phyloP scores from a whole-genome alignment of 2,329 filamentous ascomycete species.

The Helotiales sp. region DNA sequence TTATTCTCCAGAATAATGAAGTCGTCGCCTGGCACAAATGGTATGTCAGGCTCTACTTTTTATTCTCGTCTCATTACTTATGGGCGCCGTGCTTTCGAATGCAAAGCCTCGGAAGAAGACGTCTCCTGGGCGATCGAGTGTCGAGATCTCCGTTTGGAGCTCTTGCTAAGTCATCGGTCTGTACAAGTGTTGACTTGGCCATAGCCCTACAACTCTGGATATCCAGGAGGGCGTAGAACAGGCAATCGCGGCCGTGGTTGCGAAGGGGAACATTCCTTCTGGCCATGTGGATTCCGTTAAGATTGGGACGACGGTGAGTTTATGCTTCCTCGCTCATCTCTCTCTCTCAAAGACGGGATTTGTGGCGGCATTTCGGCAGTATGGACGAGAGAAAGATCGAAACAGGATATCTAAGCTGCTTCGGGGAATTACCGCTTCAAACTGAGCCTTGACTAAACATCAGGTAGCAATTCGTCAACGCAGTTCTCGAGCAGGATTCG shows the following conservation, averaged over 20 bases:
- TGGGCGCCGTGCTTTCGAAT: too few relatives aligned
- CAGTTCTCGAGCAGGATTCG: constrained; percentile 49
- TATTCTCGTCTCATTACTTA: too few relatives aligned
- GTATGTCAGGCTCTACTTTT: too few relatives aligned
- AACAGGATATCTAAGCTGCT: neutral
- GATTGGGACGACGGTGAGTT: constrained; percentile 42
- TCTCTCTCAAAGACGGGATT: neutral
- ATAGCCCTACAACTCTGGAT: constrained; percentile 49
- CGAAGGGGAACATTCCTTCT: constrained; percentile 39
- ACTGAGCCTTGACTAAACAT: neutral
- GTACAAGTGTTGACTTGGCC: too few relatives aligned
- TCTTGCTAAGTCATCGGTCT: too few relatives aligned
- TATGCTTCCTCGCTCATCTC: neutral
- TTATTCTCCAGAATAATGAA: constrained; percentile 28
- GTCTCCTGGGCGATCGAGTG: too few relatives aligned
- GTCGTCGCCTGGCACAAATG: constrained; percentile 46
- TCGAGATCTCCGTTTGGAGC: too few relatives aligned
- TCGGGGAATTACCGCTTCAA: neutral
- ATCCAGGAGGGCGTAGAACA: constrained; percentile 49
- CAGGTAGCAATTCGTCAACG: constrained; percentile 48
- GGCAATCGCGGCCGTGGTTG: constrained; percentile 46
- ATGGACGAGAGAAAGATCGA: neutral
- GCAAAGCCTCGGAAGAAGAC: too few relatives aligned
- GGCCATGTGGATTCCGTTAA: constrained; percentile 46
- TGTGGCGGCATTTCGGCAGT: neutral